Evolutionary conservation across 2,329 filamentous ascomycete genomes (phyloP).

Genomic region (Decorospora gaudefroyi): DNA sequence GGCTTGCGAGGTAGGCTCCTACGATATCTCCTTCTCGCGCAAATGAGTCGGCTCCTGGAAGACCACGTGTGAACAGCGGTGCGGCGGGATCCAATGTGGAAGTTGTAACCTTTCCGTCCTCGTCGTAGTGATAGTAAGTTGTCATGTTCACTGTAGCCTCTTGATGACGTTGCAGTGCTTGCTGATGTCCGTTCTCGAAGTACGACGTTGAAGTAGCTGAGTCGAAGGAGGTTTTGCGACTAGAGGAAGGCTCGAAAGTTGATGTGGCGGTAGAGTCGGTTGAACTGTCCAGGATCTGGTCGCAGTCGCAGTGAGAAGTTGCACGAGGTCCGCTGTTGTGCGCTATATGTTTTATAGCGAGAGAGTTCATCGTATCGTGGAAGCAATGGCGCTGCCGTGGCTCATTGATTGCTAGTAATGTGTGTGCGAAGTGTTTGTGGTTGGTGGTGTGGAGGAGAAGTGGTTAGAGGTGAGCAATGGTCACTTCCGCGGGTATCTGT

Average conservation of each 20-base stretch:
- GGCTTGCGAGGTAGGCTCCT: conserved; percentile 16
- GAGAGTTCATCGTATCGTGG: conserved; percentile 6
- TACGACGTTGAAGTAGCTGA: background rate
- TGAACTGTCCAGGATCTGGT: background rate
- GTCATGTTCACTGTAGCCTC: conserved; percentile 3
- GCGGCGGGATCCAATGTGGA: conserved; percentile 1
- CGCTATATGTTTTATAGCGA: background rate
- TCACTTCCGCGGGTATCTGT: background rate
- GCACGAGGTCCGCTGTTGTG: background rate
- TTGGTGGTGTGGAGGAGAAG: background rate
- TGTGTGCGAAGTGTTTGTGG: background rate
- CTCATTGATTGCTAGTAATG: background rate
- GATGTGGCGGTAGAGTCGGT: background rate
- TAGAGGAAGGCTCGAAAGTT: background rate
- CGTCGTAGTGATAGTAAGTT: conserved; percentile 12
- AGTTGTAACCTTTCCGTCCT: conserved; percentile 2
- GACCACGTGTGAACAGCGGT: background rate
- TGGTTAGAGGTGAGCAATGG: background rate
- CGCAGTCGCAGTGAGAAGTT: background rate
- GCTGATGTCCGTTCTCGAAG: conserved; percentile 2
- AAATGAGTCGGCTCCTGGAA: background rate
- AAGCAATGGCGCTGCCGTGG: background rate
- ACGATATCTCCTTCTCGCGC: conserved; percentile 12
- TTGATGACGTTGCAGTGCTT: background rate
- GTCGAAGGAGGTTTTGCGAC: background rate